Base-by-base conservation (phyloP, 345 rosid species). In the Odontarrhena argentea region DNA sequence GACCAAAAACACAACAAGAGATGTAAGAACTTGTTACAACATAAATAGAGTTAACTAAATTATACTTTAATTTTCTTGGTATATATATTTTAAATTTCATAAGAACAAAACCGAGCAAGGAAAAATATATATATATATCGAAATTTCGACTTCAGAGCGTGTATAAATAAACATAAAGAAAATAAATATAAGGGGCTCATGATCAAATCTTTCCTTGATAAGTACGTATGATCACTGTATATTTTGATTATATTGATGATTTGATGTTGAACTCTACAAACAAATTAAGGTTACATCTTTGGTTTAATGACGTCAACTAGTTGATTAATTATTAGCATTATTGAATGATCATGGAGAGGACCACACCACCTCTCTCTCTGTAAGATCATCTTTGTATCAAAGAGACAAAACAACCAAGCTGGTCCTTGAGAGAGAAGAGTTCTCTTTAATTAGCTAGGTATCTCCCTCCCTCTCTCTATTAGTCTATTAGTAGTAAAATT, bases 341-440 rank as follows among this genome's bases (percentile, higher is more conserved):
- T 61, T 74, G 38, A 61, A 61, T 68, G 65, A 68, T 60, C 64
- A 60, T 67, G 59, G 15, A 14, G 42, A 54, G 77, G 77, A 74
- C 77, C 77, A 74, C 69, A 14, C 48, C 60, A 25, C 49, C 67
- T 51, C 44, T 40, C 59, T 58, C 28, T 57, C 14, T 67, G 63
- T 61, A 74, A 46, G 56, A 73, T 67, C 54, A 67, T 74, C 37
- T 67, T 59, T 46, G 63, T 55, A 59, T 47, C 47, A 55, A 38
- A 47, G 40, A 61, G 77, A 55, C 48, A 60, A 74, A 60, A 74
- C 73, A 67, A 67, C 77, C 73, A 67, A 32, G 50, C 40, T 74
- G 77, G 77, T 74, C 77, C 77, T 60, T 74, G 77, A 74, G 73
- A 74, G 77, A 74, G 68, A 60, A 28, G 9, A 67, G 5, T 37